Evolutionary conservation across 192 early-diverging fungal species (phyloP).

Genomic region (Globomyces pollinis-pini): DNA sequence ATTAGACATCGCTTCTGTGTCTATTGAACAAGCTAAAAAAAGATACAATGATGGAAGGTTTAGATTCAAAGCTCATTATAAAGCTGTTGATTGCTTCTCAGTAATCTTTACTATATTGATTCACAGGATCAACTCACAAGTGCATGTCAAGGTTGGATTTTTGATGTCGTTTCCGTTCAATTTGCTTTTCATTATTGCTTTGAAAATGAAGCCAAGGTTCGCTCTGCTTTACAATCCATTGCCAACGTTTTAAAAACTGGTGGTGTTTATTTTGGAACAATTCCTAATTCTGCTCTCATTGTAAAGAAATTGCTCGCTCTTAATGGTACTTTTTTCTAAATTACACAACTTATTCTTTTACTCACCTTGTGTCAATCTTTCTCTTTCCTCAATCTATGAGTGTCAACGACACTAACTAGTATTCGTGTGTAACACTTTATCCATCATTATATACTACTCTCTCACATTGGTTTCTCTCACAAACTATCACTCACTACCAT

Average conservation of each 20-base stretch:
- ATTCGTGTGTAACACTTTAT: too few species aligned
- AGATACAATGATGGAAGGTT: slow-evolving; percentile 49
- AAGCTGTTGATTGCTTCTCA: slow-evolving; percentile 81
- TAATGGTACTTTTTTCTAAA: too few species aligned
- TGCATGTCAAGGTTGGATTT: slow-evolving; percentile 15
- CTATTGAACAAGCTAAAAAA: slow-evolving; percentile 70
- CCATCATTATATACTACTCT: too few species aligned
- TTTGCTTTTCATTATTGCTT: slow-evolving; percentile 97
- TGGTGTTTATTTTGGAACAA: slow-evolving; percentile 85
- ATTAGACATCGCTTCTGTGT: slow-evolving; percentile 83
- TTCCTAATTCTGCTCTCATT: slow-evolving; percentile 86
- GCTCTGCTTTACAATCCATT: slow-evolving; percentile 77
- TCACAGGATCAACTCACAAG: neutral
- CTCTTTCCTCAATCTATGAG: too few species aligned
- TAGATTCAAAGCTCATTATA: slow-evolving; percentile 67
- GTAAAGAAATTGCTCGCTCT: slow-evolving; percentile 53
- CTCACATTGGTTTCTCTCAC: too few species aligned
- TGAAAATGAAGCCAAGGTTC: slow-evolving; percentile 71
- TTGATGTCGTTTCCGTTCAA: slow-evolving; percentile 89
- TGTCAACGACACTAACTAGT: too few species aligned
- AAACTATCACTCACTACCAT: slow-evolving; percentile 59
- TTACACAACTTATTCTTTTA: too few species aligned
- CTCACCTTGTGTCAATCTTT: too few species aligned
- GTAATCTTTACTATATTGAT: slow-evolving; percentile 22
- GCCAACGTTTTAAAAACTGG: slow-evolving; percentile 56